phyloP scores from a whole-genome alignment of 1,284 basidiomycete genomes.

The Amylostereum areolatum region DNA sequence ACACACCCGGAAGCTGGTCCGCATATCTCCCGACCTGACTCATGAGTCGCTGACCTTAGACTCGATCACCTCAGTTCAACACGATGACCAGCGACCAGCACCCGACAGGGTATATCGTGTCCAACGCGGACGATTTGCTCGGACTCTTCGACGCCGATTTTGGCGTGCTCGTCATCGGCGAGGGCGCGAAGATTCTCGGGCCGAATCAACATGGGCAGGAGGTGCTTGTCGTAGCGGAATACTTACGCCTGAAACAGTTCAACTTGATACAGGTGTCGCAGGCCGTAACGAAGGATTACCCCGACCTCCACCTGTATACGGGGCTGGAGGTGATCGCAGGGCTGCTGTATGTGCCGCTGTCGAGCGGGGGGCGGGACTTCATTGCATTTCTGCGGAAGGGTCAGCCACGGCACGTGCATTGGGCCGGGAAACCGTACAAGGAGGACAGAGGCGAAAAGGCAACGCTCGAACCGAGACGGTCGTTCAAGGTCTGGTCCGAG shows the following conservation, averaged over 20 bases:
- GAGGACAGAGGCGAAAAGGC: conserved; percentile 25
- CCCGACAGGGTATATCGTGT: conserved; percentile 81
- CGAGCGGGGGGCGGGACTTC: conserved; percentile 68
- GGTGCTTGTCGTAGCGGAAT: conserved; percentile 80
- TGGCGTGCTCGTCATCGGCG: conserved; percentile 81
- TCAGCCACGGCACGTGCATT: conserved; percentile 66
- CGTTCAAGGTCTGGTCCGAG: conserved; percentile 83
- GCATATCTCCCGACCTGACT: conserved; percentile 16
- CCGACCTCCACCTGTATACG: conserved; percentile 65
- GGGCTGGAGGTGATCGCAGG: conserved; percentile 76
- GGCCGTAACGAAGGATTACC: conserved; percentile 67
- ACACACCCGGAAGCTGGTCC: conserved; percentile 71
- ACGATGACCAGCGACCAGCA: conserved; percentile 70
- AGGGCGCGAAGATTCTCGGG: conserved; percentile 83
- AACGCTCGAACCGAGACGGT: conserved; percentile 67
- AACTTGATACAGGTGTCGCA: conserved; percentile 64
- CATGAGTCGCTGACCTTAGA: neutral
- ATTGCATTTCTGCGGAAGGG: conserved; percentile 81
- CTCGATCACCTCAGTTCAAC: conserved; percentile 51
- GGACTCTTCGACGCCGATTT: conserved; percentile 82
- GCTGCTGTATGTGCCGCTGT: conserved; percentile 74
- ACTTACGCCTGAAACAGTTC: conserved; percentile 75
- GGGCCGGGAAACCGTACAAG: conserved; percentile 78
- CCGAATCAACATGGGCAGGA: conserved; percentile 81
- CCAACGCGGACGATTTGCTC: conserved; percentile 81